Evolutionary conservation across 192 early-diverging fungal genomes (phyloP).

Genomic region (Mortierella claussenii): DNA sequence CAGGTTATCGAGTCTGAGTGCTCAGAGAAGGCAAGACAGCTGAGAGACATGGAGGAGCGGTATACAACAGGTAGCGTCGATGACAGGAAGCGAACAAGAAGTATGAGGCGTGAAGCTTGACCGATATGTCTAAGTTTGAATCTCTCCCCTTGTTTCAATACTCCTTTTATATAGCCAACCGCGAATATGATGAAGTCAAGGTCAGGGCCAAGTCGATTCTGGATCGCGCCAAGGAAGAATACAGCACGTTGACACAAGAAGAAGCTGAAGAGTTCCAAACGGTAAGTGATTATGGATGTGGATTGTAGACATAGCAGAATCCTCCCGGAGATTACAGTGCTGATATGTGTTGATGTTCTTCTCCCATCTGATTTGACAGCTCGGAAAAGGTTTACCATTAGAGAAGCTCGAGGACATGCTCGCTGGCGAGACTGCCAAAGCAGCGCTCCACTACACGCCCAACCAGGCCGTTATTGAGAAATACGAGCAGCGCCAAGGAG

Average conservation of each 20-base stretch:
- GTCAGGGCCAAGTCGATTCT: slow-evolving; percentile 52
- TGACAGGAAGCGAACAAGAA: too few species aligned
- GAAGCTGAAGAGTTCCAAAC: slow-evolving; percentile 63
- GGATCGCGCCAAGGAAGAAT: slow-evolving; percentile 65
- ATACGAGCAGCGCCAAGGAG: slow-evolving; percentile 71
- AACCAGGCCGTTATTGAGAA: slow-evolving; percentile 72
- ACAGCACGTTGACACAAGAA: slow-evolving; percentile 62
- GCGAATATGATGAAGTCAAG: slow-evolving; percentile 59
- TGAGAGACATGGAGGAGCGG: slow-evolving; percentile 52
- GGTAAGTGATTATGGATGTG: slow-evolving; percentile 39
- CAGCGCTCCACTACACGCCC: slow-evolving; percentile 60
- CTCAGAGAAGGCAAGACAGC: slow-evolving; percentile 45
- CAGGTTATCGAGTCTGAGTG: slow-evolving; percentile 33
- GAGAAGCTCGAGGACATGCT: slow-evolving; percentile 77
- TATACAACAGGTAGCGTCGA: slow-evolving; percentile 48
- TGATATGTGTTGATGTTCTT: too few species aligned
- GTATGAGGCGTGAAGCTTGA: too few species aligned
- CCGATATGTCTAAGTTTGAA: too few species aligned
- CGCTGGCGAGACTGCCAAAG: slow-evolving; percentile 61
- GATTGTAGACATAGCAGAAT: too few species aligned
- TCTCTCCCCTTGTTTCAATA: too few species aligned
- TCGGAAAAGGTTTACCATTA: slow-evolving; percentile 52
- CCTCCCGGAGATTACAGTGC: too few species aligned
- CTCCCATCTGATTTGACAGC: slow-evolving; percentile 13
- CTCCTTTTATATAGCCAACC: too few species aligned